Evolutionary conservation across 768 basidiomycete genomes (phyloP), one percentile per base, ranked within the genome.

Genomic region (Mycena albidolilacea): DNA sequence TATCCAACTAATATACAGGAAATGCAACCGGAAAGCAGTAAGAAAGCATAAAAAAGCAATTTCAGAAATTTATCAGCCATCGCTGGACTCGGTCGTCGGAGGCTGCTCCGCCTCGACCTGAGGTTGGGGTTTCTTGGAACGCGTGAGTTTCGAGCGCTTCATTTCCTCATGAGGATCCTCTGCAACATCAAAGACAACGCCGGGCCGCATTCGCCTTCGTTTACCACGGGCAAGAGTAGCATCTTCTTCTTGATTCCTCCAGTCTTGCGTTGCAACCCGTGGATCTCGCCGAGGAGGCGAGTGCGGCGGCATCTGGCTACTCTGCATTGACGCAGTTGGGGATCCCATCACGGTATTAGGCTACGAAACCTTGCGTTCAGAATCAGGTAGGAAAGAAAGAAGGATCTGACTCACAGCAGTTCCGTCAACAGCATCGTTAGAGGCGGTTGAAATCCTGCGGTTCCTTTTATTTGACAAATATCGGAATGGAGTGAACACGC

Each of bases 371-470:
- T 48, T 55, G 77, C n/a, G 78, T 64, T 62, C 48, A 60, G 59
- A 67, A 59, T 30, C 30, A 30, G 55, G 54, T 60, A 68, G 55
- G 50, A 50, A 68, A 66, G 64, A 67, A 57, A 68, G n/a, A 69
- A 41, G 8, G 44, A 67, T 64, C 23, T n/a, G 30, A 80, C 92
- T 81, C 80, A 95, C 94, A 61, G 92, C 91, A 67, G 93, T 94
- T 46, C 94, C 94, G 77, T 95, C 90, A 75, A 90, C 88, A 35
- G 93, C 94, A 79, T 95, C 94, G 41, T 93, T 84, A 52, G 94
- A 95, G 43, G 90, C 91, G 46, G 89, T 87, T 17, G 94, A 95
- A 52, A 95, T 84, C 8, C 92, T 91, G 41, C 91, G 89, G 79
- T 91, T 86, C 77, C 89, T 86, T 78, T 88, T 91, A 48, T 85